Conservation (phyloP, 129 eudicot genomes). For the Saussurea involucrata region DNA sequence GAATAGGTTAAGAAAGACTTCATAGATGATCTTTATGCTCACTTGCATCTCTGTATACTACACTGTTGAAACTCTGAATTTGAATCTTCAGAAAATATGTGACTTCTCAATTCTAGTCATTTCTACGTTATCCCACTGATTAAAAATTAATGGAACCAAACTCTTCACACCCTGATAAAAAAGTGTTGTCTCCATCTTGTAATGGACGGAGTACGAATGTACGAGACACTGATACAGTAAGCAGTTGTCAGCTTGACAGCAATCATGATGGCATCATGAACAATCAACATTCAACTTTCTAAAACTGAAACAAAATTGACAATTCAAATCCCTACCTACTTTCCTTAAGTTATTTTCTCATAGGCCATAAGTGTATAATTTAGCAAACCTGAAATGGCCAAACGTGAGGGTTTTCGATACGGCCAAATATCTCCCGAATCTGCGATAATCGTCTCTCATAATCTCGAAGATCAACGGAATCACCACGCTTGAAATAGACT, state of each 20-base stretch:
- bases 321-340: not conserved
- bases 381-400: slow-evolving; percentile 92
- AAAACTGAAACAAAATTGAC: not conserved
- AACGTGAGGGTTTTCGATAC: slow-evolving; percentile 74
- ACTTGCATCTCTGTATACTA: no score
- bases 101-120: no score
- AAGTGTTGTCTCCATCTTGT: not conserved
- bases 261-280: not conserved
- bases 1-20: no score
- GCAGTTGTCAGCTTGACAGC: not conserved
- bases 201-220: no score
- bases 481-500: slow-evolving; percentile 96
- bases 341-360: not conserved
- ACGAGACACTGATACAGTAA: no score
- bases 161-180: not conserved
- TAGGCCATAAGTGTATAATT: not conserved
- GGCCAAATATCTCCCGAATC: slow-evolving; percentile 58
- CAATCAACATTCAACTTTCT: not conserved
- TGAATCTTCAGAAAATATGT: no score
- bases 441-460: slow-evolving; percentile 64
- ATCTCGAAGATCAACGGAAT: slow-evolving; percentile 77
- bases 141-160: not conserved
- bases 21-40: no score
- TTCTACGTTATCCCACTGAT: no score
- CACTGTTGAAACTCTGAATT: no score